Percentiles rank a stretch among this genome's conserved stretches.
phyloP scores from a whole-genome alignment of 2,329 filamentous ascomycete genomes.

The Akanthomyces uredinophilus region DNA sequence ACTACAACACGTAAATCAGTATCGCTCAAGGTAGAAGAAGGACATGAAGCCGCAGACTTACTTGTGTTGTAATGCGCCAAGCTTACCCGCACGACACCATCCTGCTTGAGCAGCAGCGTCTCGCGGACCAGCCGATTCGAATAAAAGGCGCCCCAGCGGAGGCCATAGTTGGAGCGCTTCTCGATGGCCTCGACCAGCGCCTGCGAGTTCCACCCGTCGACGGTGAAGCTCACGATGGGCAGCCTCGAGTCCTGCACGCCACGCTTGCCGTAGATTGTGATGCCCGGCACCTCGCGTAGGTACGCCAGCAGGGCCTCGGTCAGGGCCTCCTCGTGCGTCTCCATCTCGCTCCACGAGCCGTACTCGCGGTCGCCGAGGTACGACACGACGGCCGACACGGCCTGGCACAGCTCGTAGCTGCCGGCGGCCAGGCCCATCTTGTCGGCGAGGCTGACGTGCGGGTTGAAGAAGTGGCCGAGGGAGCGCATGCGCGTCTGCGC shows the following conservation, averaged over 20 bases:
- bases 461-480: slow-evolving; percentile 64
- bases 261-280: slow-evolving; percentile 53
- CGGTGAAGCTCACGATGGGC: slow-evolving; percentile 62
- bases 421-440: slow-evolving; percentile 64
- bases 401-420: slow-evolving; percentile 64
- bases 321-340: slow-evolving; percentile 54
- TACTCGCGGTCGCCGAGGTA: slow-evolving; percentile 48
- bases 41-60: slow-evolving; percentile 31
- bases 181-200: slow-evolving; percentile 60
- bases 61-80: slow-evolving; percentile 69
- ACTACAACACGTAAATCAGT: slow-evolving; percentile 15
- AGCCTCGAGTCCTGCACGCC: slow-evolving; percentile 46
- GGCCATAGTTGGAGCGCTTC: slow-evolving; percentile 51
- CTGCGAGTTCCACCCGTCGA: slow-evolving; percentile 51
- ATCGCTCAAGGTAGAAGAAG: background rate
- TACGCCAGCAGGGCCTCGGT: slow-evolving; percentile 57
- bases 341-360: slow-evolving; percentile 46
- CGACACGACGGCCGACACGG: slow-evolving; percentile 54
- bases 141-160: slow-evolving; percentile 66
- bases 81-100: slow-evolving; percentile 65
- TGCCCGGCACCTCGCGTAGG: slow-evolving; percentile 44
- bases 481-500: slow-evolving; percentile 53
- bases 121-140: slow-evolving; percentile 57
- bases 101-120: slow-evolving; percentile 47
- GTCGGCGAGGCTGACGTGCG: slow-evolving; percentile 52